Evolutionary conservation across 805 yeast genomes (phyloP).

Genomic region (Blastobotrys attinorum): DNA sequence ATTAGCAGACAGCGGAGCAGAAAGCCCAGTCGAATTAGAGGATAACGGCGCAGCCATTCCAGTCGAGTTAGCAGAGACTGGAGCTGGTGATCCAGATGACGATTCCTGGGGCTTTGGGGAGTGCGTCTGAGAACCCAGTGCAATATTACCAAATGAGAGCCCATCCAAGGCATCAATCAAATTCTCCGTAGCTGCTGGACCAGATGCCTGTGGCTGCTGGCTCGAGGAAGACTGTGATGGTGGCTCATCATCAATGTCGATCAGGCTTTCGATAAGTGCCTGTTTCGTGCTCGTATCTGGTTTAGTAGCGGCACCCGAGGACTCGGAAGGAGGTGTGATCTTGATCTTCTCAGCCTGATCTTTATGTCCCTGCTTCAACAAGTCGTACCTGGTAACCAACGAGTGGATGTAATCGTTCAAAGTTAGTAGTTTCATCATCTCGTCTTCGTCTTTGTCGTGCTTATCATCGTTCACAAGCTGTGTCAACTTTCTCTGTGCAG

Average conservation of each 20-base stretch:
- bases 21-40: too few species aligned
- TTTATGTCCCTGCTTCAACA: slow-evolving; percentile 57
- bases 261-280: slow-evolving; percentile 42
- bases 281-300: slow-evolving; percentile 11
- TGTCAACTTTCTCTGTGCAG: slow-evolving; percentile 79
- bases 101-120: slow-evolving; percentile 5
- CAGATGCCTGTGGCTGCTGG: slow-evolving; percentile 21
- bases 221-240: slow-evolving; percentile 15
- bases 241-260: slow-evolving; percentile 63
- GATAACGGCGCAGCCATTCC: too few species aligned
- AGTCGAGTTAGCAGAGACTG: slow-evolving; percentile 13
- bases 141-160: slow-evolving; percentile 51
- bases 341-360: slow-evolving; percentile 42
- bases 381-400: slow-evolving; percentile 56
- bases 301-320: slow-evolving; percentile 15
- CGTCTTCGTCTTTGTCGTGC: slow-evolving; percentile 52
- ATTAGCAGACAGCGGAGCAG: too few species aligned
- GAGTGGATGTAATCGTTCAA: slow-evolving; percentile 72
- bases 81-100: slow-evolving; percentile 7
- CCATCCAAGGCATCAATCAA: slow-evolving; percentile 69
- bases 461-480: slow-evolving; percentile 77
- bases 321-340: slow-evolving; percentile 29
- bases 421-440: slow-evolving; percentile 55
- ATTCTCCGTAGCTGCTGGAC: slow-evolving; percentile 44
- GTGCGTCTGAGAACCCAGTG: slow-evolving; percentile 30